Evolutionary conservation across 176 grass and related monocot species (phyloP).

Genomic region (Zoysia pacifica): DNA sequence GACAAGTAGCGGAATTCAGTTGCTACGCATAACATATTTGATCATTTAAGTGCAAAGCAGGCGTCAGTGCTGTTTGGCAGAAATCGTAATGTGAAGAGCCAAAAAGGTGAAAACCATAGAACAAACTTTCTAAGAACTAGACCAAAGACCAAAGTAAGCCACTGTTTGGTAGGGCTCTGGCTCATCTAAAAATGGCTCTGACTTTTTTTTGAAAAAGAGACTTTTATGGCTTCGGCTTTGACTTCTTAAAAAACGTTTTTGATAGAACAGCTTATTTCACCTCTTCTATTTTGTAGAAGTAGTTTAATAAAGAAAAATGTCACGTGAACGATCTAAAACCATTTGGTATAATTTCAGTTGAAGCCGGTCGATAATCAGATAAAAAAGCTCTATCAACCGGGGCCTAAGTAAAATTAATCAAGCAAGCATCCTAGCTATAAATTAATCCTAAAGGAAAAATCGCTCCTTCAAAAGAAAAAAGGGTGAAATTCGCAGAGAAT

Average conservation of each 20-base stretch:
- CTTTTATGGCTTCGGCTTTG: no score
- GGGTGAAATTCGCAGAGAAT: not conserved
- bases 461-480: not conserved
- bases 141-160: not conserved
- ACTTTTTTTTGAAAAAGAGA: no score
- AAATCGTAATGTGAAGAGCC: not conserved
- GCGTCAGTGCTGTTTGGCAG: not conserved
- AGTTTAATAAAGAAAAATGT: no score
- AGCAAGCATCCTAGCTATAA: not conserved
- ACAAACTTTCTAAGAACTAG: not conserved
- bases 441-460: not conserved
- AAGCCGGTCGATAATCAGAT: no score
- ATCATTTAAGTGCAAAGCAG: conserved; percentile 8
- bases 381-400: no score
- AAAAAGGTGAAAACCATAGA: not conserved
- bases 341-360: no score
- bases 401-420: not conserved
- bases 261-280: no score
- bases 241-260: no score
- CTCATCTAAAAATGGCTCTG: no score
- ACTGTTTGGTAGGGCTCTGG: no score
- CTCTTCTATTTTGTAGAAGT: no score
- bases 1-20: conserved; percentile 30
- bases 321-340: no score
- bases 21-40: conserved; percentile 2